Evolutionary conservation across 2,329 filamentous ascomycete genomes (phyloP), one percentile per base, ranked within the genome.

Genomic region (Zarea fungicola): DNA sequence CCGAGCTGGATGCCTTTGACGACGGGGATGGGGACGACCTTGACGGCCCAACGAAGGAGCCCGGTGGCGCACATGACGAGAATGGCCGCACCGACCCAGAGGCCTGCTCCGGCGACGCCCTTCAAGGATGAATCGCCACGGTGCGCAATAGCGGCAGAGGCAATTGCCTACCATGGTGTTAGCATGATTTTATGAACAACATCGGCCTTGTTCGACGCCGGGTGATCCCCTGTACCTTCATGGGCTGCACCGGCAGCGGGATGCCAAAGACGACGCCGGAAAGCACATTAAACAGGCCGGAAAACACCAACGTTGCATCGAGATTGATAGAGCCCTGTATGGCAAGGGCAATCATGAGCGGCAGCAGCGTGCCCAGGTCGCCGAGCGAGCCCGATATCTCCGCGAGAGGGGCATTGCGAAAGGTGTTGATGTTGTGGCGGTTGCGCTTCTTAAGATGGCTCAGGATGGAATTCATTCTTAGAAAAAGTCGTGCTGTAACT

Each of bases 1-100:
- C 92, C 92, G 41, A 96, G 81, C 67, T 97, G 93, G 56, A 97
- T 96, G 25, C 92, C 92, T 63, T 95, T 96, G 46, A 97, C 84
- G 0, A 97, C 86, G 0, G 91, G 88, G 13, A 91, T 80, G 1
- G 92, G 92, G 8, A 95, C 85, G 13, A 83, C 74, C n/a, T 74
- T 69, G 8, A 87, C 84, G 44, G 89, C 83, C 76, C 83, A 85
- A 50, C 76, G 76, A 26, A 96, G 72, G n/a, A 93, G 68, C 1
- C 92, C 89, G 0, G 89, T 95, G 5, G 83, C 62, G 60, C 86
- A 91, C 63, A 96, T 82, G 1, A 95, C 6, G 8, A 92, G 75
- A 8, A 96, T 84, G 19, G 85, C 78, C 6, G 71, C 71, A 2
- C 84, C 83, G 28, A 96, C 90, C 50, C 89, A 86, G 54, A 72